Conservation (phyloP, 1,139 yeast genomes). For the Lipomyces yarrowii region DNA sequence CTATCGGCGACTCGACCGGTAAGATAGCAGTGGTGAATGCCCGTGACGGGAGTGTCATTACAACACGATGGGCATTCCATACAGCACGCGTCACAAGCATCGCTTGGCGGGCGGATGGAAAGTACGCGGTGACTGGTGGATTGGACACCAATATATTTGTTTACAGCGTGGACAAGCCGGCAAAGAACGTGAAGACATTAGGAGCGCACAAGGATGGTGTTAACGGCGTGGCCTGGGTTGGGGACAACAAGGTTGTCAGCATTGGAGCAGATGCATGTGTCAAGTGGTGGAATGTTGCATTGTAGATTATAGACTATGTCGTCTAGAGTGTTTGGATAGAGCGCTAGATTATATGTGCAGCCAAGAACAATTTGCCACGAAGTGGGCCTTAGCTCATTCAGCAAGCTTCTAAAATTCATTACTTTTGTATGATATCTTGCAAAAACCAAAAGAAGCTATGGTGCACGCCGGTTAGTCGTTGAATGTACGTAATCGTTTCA, state of each 20-base stretch:
- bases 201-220: constrained; percentile 93
- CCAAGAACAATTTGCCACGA: no score
- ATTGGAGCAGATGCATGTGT: constrained; percentile 84
- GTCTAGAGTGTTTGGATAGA: background rate
- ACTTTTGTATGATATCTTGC: no score
- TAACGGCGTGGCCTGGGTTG: constrained; percentile 69
- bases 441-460: no score
- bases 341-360: background rate
- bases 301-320: constrained; percentile 2
- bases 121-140: constrained; percentile 75
- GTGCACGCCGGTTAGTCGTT: no score
- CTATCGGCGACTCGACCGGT: constrained; percentile 87
- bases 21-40: constrained; percentile 69
- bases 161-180: constrained; percentile 77
- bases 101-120: constrained; percentile 75
- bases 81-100: constrained; percentile 77
- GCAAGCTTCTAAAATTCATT: no score
- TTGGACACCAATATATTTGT: constrained; percentile 79
- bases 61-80: constrained; percentile 96
- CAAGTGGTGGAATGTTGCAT: constrained; percentile 61
- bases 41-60: constrained; percentile 57
- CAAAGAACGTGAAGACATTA: constrained; percentile 68
- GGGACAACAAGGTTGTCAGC: constrained; percentile 54
- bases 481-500: no score
- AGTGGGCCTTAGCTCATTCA: no score